Evolutionary conservation across 1,284 basidiomycete species (phyloP).

Genomic region (Vanrija sp.): DNA sequence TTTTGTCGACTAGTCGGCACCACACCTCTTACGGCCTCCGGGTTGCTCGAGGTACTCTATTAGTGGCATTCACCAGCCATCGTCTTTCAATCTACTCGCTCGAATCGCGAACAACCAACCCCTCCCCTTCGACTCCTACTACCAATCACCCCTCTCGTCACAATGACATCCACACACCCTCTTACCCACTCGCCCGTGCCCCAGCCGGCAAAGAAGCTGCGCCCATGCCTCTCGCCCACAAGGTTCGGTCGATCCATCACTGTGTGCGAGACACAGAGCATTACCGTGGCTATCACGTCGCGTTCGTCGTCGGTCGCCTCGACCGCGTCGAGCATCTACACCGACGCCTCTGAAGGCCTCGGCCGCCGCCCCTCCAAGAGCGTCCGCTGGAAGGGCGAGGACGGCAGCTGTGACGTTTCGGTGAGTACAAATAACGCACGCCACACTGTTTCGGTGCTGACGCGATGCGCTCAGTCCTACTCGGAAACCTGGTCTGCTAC

Average conservation of each 20-base stretch:
- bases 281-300: slow-evolving; percentile 4
- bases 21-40: no score
- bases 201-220: slow-evolving; percentile 28
- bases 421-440: slow-evolving; percentile 22
- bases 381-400: slow-evolving; percentile 41
- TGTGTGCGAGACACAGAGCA: slow-evolving; percentile 1
- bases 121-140: background rate
- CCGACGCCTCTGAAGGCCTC: slow-evolving; percentile 6
- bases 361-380: slow-evolving; percentile 30
- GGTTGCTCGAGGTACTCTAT: no score
- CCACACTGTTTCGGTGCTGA: background rate
- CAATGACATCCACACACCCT: slow-evolving; percentile 10
- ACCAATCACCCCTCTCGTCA: background rate
- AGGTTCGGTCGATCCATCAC: slow-evolving; percentile 17
- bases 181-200: slow-evolving; percentile 10
- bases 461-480: slow-evolving; percentile 28
- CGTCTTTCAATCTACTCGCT: no score
- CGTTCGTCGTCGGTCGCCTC: slow-evolving; percentile 21
- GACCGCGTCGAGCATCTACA: slow-evolving; percentile 7
- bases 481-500: slow-evolving; percentile 44
- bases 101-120: background rate
- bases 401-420: slow-evolving; percentile 32
- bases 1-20: no score
- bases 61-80: no score
- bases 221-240: slow-evolving; percentile 42